Evolutionary conservation across 305 asterid species (phyloP).

Genomic region (Fraxinus paxiana): DNA sequence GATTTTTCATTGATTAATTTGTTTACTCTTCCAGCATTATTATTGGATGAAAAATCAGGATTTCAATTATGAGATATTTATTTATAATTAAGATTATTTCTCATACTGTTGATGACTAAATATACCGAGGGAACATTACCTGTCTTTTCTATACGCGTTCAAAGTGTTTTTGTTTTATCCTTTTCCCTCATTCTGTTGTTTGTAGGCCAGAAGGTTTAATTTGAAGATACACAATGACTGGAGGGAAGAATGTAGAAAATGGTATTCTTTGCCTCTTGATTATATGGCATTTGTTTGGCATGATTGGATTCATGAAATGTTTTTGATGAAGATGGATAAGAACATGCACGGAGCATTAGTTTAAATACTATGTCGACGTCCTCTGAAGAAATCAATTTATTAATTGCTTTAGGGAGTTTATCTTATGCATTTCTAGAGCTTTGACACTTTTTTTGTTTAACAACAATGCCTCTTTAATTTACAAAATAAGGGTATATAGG

Average conservation of each 20-base stretch:
- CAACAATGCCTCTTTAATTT: background rate
- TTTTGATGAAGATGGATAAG: background rate
- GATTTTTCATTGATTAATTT: background rate
- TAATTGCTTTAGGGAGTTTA: background rate
- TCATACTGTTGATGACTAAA: background rate
- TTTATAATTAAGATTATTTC: background rate
- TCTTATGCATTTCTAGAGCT: background rate
- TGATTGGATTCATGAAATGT: background rate
- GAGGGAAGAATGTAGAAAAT: constrained; percentile 37
- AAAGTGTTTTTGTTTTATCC: background rate
- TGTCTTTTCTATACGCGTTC: background rate
- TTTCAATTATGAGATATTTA: background rate
- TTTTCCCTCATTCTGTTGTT: background rate
- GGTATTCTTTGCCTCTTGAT: constrained; percentile 26
- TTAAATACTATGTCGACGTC: background rate
- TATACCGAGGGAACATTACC: background rate
- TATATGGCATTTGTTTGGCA: background rate
- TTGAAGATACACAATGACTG: constrained; percentile 36
- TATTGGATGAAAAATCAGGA: background rate
- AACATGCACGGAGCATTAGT: background rate
- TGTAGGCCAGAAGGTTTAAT: constrained; percentile 24
- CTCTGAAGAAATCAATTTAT: background rate
- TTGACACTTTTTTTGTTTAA: background rate
- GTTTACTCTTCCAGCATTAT: background rate
- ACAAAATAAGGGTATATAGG: background rate